Conservation (phyloP, 441 rosid species). For the Francoa sonchifolia region DNA sequence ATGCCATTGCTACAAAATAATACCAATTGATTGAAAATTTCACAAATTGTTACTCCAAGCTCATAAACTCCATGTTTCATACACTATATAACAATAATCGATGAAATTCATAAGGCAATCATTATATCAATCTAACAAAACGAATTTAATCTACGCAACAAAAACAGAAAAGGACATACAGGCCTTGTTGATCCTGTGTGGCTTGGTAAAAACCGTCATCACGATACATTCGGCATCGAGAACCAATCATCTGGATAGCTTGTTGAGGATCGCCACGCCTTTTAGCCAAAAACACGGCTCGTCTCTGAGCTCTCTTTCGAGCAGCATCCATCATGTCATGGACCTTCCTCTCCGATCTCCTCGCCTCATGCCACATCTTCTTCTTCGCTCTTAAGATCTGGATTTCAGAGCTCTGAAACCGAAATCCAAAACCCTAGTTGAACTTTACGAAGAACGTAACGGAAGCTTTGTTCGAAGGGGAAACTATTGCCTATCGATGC, state of each 20-base stretch:
- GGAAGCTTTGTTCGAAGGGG: too few species aligned
- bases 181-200: slow-evolving; percentile 78
- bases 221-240: slow-evolving; percentile 58
- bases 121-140: too few species aligned
- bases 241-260: slow-evolving; percentile 62
- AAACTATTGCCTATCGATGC: too few species aligned
- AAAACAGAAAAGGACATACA: too few species aligned
- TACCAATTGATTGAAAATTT: too few species aligned
- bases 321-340: slow-evolving; percentile 99
- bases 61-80: too few species aligned
- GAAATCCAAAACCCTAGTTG: slow-evolving; percentile 16
- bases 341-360: slow-evolving; percentile 91
- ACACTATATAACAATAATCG: too few species aligned
- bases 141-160: too few species aligned
- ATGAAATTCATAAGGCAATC: too few species aligned
- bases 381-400: not conserved
- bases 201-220: slow-evolving; percentile 90
- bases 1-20: not conserved
- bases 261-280: slow-evolving; percentile 93
- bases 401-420: not conserved
- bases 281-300: slow-evolving; percentile 81
- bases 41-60: too few species aligned
- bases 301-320: slow-evolving; percentile 85
- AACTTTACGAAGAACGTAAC: slow-evolving; percentile 24
- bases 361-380: slow-evolving; percentile 96